A percentile compares a stretch with the other conserved stretches of the same genome.
Evolutionary conservation across 2,329 filamentous ascomycete species (phyloP).

Genomic region (Alternaria sp.): DNA sequence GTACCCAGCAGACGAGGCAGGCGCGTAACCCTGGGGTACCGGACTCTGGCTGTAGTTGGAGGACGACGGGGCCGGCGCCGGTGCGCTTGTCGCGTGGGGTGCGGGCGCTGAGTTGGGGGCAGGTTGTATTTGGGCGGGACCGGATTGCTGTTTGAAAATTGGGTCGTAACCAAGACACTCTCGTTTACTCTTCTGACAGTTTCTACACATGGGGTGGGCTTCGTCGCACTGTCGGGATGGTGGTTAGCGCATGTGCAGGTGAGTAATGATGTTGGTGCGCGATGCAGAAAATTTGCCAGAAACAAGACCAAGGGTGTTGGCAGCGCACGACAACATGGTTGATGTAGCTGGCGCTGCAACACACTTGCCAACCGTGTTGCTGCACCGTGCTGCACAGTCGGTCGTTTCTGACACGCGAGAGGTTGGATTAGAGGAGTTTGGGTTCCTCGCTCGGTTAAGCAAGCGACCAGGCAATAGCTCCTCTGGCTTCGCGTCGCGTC

Average conservation of each 20-base stretch:
- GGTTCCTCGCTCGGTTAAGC: slow-evolving; percentile 49
- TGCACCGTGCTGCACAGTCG: neutral
- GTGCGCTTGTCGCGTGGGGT: slow-evolving; percentile 43
- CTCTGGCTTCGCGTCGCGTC: slow-evolving; percentile 39
- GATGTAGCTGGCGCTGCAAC: neutral
- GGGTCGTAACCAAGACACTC: slow-evolving; percentile 88
- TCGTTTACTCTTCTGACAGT: slow-evolving; percentile 88
- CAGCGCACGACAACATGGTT: neutral
- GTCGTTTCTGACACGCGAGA: slow-evolving; percentile 10
- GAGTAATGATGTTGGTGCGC: slow-evolving; percentile 13
- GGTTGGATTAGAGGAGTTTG: slow-evolving; percentile 33
- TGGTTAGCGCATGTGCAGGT: slow-evolving; percentile 37
- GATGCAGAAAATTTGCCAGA: slow-evolving; percentile 6
- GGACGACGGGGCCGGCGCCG: slow-evolving; percentile 44
- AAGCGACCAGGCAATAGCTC: slow-evolving; percentile 27
- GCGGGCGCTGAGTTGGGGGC: slow-evolving; percentile 63
- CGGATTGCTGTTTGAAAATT: slow-evolving; percentile 79
- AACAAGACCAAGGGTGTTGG: neutral
- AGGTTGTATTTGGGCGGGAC: slow-evolving; percentile 76
- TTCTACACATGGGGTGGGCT: slow-evolving; percentile 88
- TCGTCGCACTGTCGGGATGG: slow-evolving; percentile 82
- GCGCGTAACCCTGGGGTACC: slow-evolving; percentile 55
- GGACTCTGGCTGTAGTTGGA: slow-evolving; percentile 50
- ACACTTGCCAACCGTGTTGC: neutral
- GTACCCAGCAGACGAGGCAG: slow-evolving; percentile 55